Percentiles rank a stretch among this genome's conserved stretches.
phyloP scores from a whole-genome alignment of 306 rosid genomes.

The Ammopiptanthus mongolicus region DNA sequence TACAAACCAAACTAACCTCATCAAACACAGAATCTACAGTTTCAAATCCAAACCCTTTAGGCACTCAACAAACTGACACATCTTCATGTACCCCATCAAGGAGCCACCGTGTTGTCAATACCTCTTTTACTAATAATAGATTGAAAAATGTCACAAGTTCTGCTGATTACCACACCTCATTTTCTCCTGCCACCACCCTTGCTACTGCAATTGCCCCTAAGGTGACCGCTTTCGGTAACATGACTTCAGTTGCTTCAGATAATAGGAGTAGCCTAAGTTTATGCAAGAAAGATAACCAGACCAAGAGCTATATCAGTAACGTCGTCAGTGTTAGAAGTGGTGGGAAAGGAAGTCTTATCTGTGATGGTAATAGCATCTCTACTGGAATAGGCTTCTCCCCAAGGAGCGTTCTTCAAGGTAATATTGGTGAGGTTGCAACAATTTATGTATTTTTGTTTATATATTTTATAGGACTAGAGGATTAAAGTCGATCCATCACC shows the following conservation, averaged over 20 bases:
- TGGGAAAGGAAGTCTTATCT: conserved; percentile 20
- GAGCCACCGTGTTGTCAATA: conserved; percentile 9
- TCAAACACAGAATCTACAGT: conserved; percentile 14
- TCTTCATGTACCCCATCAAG: conserved; percentile 1
- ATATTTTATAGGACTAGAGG: background rate
- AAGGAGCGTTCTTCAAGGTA: conserved; percentile 75
- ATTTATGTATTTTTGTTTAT: background rate
- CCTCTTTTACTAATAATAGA: conserved; percentile 2
- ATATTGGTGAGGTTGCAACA: background rate
- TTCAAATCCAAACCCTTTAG: conserved; percentile 27
- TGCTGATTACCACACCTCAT: background rate
- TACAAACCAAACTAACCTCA: conserved; percentile 16
- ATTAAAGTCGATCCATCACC: background rate
- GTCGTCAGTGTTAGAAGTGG: conserved; percentile 9
- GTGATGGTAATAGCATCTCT: conserved; percentile 26
- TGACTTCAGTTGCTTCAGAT: background rate
- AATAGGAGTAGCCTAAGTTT: background rate
- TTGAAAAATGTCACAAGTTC: conserved; percentile 10
- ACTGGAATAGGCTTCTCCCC: conserved; percentile 64
- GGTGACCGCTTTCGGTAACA: background rate
- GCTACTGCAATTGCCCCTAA: conserved; percentile 10
- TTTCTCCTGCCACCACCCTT: too few species aligned
- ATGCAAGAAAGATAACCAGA: conserved; percentile 25
- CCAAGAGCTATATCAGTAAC: conserved; percentile 13
- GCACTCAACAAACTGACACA: conserved; percentile 29